Evolutionary conservation across 139 green algal genomes (phyloP), one percentile per base, ranked within the genome.

Genomic region (Ostreobium quekettii): DNA sequence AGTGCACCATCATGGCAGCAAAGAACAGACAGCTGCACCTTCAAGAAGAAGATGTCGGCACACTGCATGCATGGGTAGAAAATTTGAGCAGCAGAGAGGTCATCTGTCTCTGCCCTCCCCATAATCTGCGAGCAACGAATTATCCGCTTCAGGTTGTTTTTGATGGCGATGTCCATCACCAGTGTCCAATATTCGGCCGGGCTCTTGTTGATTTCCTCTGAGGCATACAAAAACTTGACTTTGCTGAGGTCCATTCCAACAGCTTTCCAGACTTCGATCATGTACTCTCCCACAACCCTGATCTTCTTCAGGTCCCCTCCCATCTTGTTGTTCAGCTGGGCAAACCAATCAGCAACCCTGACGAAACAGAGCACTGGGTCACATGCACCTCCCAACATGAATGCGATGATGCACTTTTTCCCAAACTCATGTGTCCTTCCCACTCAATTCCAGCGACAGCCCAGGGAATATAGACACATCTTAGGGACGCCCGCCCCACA

Each of bases 11-110:
- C 11, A 53, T 26, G 19, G 15, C 42, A 53, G 42, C 42, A 53
- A 53, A 53, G 42, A 19, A 53, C 11, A 53, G 11, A 53, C 42
- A 53, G 42, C 2, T 37, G 0, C 37, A 83, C 84, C 82, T 96
- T 96, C 36, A 98, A 82, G 86, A 96, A 98, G 87, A 99, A 98
- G 78, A 99, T 97, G 86, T 97, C 91, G 2, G 89, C 91, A 38
- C 83, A 93, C 81, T 97, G 94, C 95, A 99, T 99, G 81, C 88
- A 91, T 5, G 94, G 95, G 80, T 99, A 98, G 78, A 99, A 96
- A 69, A 98, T 97, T 79, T 98, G 94, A 4, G 91, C 87, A 0
- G 94, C 90, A 24, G 73, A 85, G 24, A 99, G 78, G 33, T 99
- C 94, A 56, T 97, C 93, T 4, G 76, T 88, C 81, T 99, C 94